Base-by-base conservation (phyloP, 2,329 filamentous ascomycete genomes). In the Sclerotinia trifoliorum region DNA sequence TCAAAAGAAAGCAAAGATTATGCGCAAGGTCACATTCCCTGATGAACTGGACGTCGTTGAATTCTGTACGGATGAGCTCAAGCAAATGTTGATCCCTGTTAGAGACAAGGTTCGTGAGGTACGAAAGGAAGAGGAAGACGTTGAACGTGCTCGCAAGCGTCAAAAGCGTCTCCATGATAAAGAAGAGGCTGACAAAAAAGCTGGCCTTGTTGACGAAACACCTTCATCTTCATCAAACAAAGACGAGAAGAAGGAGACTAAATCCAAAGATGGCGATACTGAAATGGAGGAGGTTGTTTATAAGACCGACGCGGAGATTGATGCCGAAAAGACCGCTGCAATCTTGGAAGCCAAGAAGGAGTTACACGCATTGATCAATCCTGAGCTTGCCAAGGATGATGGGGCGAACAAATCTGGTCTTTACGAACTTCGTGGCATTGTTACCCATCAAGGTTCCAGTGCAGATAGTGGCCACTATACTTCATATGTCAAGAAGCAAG, bases 381-480 rank as follows among this genome's bases (percentile, higher is more conserved):
- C 89, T 5, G 86, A 90, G 42, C 83, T 97, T 61, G 85, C 86
- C 61, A 84, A 88, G 48, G 94, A 98, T 76, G 88, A 90, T 21
- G 91, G 92, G 26, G 89, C 92, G 65, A 98, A 98, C 81, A 93
- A 94, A 79, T 97, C 94, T 2, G 95, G 95, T 52, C 84, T 99
- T 46, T 99, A 98, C 79, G 94, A 99, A 81, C 87, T 99, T 56
- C 88, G 94, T 35, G 95, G 92, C 60, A 90, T 99, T 6, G 92
- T 99, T 69, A 97, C 96, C 42, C 95, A 99, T 80, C 95, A 99
- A 80, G 95, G 95, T 71, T 92, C 94, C 69, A 96, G 93, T 77
- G 95, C 95, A 26, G 95, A 99, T 80, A 97, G 94, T 75, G 95
- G 95, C 10, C 95, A 99, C 80, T 99, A 99, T 83, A 99, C 96